A percentile compares a stretch with the other conserved stretches of the same genome.
phyloP scores from a whole-genome alignment of 2,329 filamentous ascomycete genomes.

The Exserohilum rostratum region DNA sequence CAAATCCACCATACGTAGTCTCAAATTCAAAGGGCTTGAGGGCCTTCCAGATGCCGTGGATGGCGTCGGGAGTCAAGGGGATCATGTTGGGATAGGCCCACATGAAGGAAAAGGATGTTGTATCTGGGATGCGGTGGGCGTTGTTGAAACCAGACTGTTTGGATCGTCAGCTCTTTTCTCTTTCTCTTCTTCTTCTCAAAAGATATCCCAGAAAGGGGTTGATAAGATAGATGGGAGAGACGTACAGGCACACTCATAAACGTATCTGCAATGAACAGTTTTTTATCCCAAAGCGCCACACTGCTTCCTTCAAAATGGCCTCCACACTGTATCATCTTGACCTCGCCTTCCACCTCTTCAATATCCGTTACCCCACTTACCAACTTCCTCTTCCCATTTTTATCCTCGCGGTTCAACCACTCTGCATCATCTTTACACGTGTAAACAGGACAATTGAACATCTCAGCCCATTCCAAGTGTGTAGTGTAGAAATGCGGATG shows the following conservation, averaged over 20 bases:
- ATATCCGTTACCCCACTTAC: conserved; percentile 52
- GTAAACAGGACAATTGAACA: conserved; percentile 74
- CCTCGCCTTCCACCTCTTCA: conserved; percentile 49
- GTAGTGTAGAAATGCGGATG: conserved; percentile 86
- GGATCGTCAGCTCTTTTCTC: neutral
- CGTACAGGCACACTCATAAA: conserved; percentile 70
- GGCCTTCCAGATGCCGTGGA: conserved; percentile 72
- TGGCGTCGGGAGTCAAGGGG: conserved; percentile 67
- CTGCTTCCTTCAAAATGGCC: conserved; percentile 81
- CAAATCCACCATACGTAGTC: conserved; percentile 71
- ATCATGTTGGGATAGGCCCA: conserved; percentile 68
- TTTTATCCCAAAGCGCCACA: conserved; percentile 63
- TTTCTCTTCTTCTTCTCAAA: too few relatives aligned
- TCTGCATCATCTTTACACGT: conserved; percentile 66
- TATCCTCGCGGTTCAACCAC: conserved; percentile 64
- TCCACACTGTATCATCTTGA: conserved; percentile 71
- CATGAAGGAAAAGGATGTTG: conserved; percentile 69
- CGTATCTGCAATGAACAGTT: conserved; percentile 77
- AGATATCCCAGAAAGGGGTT: neutral
- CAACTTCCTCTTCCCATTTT: conserved; percentile 52
- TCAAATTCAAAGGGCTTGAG: conserved; percentile 67
- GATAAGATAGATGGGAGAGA: conserved; percentile 8
- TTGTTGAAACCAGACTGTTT: conserved; percentile 44
- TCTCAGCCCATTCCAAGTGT: conserved; percentile 73
- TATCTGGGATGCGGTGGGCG: conserved; percentile 51